A percentile compares a stretch with the other conserved stretches of the same genome.
Conservation (phyloP, 2,329 filamentous ascomycete genomes). For the Oidium heveae region DNA sequence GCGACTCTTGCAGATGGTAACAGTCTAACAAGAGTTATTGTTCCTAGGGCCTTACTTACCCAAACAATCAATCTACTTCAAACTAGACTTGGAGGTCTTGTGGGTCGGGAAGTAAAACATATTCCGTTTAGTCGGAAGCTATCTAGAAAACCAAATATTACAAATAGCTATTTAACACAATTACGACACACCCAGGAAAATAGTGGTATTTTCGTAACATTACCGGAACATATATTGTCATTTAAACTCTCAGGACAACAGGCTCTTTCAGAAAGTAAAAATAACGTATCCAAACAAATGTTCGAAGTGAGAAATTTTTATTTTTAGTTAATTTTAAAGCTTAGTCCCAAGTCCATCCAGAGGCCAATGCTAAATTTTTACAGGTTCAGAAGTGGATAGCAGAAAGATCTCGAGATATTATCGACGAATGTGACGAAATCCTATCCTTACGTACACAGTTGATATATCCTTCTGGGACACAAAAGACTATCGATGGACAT, state of each 20-base stretch:
- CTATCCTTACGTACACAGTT: conserved; percentile 16
- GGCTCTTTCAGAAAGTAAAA: conserved; percentile 17
- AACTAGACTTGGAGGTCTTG: conserved; percentile 18
- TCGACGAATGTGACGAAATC: conserved; percentile 23
- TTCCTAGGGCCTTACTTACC: conserved; percentile 19
- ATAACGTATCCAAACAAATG: conserved; percentile 17
- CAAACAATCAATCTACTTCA: conserved; percentile 22
- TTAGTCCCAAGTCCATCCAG: background rate
- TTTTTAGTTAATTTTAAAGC: background rate
- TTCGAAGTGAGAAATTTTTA: conserved; percentile 10
- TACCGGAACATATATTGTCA: conserved; percentile 27
- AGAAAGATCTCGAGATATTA: conserved; percentile 20
- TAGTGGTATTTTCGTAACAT: conserved; percentile 20
- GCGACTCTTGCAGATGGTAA: conserved; percentile 20
- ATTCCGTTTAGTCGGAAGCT: conserved; percentile 22
- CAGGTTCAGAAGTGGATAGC: conserved; percentile 19
- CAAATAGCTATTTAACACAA: conserved; percentile 15
- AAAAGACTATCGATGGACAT: conserved; percentile 16
- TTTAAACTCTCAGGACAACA: conserved; percentile 25
- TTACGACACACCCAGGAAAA: conserved; percentile 11
- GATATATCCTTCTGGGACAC: conserved; percentile 17
- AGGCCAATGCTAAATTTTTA: background rate
- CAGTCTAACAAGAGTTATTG: conserved; percentile 18
- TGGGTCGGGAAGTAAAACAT: conserved; percentile 19
- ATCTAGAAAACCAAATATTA: conserved; percentile 11